Evolutionary conservation across 148 eudicot species (phyloP).

Genomic region (Amaranthus hypochondriacus): DNA sequence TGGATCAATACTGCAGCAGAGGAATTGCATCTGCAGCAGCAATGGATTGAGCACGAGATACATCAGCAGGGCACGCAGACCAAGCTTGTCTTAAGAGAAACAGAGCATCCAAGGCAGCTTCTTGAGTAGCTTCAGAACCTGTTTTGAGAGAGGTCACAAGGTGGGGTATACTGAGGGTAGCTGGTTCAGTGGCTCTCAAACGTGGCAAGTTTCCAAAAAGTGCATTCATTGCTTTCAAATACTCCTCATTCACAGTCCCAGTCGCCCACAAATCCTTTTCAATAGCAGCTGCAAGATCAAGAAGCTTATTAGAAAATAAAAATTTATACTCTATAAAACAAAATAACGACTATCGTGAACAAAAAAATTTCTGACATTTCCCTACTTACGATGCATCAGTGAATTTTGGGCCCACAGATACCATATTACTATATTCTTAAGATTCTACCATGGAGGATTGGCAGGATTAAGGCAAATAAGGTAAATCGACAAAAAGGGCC

Average conservation of each 20-base stretch:
- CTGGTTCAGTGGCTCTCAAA: constrained; percentile 94
- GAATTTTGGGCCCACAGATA: no score
- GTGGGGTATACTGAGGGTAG: constrained; percentile 97
- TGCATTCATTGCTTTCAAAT: constrained; percentile 84
- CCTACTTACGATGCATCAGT: background rate
- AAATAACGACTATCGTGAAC: background rate
- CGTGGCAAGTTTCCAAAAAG: constrained; percentile 95
- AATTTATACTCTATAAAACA: background rate
- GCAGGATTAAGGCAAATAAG: no score
- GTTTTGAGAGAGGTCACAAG: constrained; percentile 92
- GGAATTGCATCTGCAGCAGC: constrained; percentile 99
- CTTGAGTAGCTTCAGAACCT: constrained; percentile 93
- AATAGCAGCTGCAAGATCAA: constrained; percentile 67
- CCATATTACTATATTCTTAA: no score
- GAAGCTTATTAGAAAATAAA: constrained; percentile 10
- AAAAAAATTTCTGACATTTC: background rate
- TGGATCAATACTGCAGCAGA: constrained; percentile 85
- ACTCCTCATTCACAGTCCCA: constrained; percentile 88
- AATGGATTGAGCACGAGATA: constrained; percentile 87
- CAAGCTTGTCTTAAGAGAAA: constrained; percentile 97
- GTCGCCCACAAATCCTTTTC: constrained; percentile 96
- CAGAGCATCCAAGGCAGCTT: constrained; percentile 91
- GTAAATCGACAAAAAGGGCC: no score
- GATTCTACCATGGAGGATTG: no score
- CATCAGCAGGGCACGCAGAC: constrained; percentile 99